Percentiles rank a stretch among this genome's conserved stretches.
These are phyloP conservation scores for Irpex rosettiformis DNA, from an alignment of 1,284 basidiomycete genomes.

Conservation along the genomic window DNA sequence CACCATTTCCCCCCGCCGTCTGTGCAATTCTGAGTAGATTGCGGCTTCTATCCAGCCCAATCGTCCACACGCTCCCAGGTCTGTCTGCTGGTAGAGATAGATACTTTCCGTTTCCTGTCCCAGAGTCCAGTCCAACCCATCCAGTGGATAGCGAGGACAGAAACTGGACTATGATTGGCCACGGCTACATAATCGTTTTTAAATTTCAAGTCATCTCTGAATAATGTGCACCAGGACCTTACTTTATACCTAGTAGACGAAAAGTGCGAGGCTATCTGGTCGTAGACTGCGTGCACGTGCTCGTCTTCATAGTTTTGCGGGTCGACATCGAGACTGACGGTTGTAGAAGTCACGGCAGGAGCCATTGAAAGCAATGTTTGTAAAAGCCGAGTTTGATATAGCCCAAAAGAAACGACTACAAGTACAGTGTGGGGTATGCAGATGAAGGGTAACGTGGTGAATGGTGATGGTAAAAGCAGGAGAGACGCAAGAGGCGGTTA, in stretches of 20 bases:
- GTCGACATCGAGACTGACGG: slow-evolving; percentile 38
- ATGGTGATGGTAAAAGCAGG: slow-evolving; percentile 8
- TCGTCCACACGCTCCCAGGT: slow-evolving; percentile 58
- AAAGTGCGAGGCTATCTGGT: slow-evolving; percentile 90
- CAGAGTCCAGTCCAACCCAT: slow-evolving; percentile 89
- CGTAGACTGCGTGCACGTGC: slow-evolving; percentile 86
- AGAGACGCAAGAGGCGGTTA: slow-evolving; percentile 4
- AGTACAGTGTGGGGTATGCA: not conserved
- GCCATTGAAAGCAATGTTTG: slow-evolving; percentile 11
- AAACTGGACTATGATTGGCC: slow-evolving; percentile 90
- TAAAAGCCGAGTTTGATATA: not conserved
- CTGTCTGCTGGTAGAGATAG: slow-evolving; percentile 65
- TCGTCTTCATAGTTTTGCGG: slow-evolving; percentile 62
- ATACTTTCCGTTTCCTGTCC: slow-evolving; percentile 98
- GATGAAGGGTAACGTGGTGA: slow-evolving; percentile 13
- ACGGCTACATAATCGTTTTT: slow-evolving; percentile 60
- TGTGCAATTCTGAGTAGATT: slow-evolving; percentile 78
- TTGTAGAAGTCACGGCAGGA: slow-evolving; percentile 35
- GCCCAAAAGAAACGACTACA: not conserved
- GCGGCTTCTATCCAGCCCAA: slow-evolving; percentile 81
- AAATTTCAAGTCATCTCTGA: not conserved
- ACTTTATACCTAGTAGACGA: slow-evolving; percentile 94
- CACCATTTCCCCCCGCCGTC: slow-evolving; percentile 42
- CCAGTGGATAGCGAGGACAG: slow-evolving; percentile 72
- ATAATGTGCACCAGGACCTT: not conserved